Conservation (phyloP, 495 filamentous ascomycete genomes). For the Tuber melanosporum region DNA sequence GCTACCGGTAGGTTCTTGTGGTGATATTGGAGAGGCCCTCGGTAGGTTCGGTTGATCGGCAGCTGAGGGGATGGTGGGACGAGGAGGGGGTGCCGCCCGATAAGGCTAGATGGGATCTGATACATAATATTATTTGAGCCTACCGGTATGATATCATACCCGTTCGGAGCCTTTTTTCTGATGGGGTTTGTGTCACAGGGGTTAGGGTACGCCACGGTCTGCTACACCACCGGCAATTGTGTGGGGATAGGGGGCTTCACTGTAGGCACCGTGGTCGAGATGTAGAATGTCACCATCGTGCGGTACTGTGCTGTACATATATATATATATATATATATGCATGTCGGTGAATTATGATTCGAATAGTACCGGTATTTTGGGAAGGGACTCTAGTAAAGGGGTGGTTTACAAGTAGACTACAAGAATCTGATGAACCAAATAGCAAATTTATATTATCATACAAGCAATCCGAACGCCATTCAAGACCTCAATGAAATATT, state of each 20-base stretch:
- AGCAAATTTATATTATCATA: background rate
- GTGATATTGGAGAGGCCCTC: background rate
- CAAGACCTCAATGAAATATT: constrained; percentile 8
- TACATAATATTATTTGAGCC: background rate
- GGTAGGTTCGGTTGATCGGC: background rate
- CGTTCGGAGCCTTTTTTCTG: background rate
- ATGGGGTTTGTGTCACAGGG: background rate
- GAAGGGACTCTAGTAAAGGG: background rate
- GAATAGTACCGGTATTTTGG: background rate
- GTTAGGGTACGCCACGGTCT: background rate
- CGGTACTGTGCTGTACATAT: background rate
- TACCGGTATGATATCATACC: too few relatives aligned
- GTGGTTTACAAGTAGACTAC: background rate
- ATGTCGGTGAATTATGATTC: background rate
- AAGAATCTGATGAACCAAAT: background rate
- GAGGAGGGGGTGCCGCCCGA: background rate
- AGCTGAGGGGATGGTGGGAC: background rate
- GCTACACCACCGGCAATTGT: background rate
- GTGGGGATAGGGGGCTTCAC: background rate
- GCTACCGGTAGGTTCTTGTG: background rate
- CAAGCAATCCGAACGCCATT: constrained; percentile 8
- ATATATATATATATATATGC: background rate
- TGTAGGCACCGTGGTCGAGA: background rate
- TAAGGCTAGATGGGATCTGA: background rate
- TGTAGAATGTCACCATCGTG: background rate